Conservation (phyloP, 176 grass and related monocot species). For the Pontederia crassipes region DNA sequence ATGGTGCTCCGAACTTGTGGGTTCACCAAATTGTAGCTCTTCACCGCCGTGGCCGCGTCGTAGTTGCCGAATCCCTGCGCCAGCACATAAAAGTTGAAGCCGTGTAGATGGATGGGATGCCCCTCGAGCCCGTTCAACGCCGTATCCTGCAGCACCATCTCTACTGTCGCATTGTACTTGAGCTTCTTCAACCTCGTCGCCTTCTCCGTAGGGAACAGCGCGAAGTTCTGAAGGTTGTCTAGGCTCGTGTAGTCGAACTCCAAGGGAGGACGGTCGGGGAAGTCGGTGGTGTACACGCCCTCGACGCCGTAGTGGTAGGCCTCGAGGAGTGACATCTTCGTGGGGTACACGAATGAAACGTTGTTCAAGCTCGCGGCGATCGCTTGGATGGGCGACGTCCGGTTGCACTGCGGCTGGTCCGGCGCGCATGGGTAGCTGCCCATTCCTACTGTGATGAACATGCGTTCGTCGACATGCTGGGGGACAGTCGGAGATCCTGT, state of each 20-base stretch:
- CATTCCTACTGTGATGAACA: neutral
- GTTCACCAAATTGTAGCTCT: neutral
- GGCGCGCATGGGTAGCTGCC: neutral
- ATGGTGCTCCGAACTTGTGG: slow-evolving; percentile 18
- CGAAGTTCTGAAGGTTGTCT: neutral
- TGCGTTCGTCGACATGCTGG: neutral
- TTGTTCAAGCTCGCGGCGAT: too few relatives aligned
- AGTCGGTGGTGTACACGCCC: too few relatives aligned
- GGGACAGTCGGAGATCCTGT: neutral
- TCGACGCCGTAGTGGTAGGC: too few relatives aligned
- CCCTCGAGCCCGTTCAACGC: neutral
- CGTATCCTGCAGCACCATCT: slow-evolving; percentile 27
- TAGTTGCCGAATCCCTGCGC: slow-evolving; percentile 3
- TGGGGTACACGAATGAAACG: too few relatives aligned
- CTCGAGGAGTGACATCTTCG: too few relatives aligned
- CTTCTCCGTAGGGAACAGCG: slow-evolving; percentile 7
- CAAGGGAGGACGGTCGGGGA: neutral
- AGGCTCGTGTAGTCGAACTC: neutral
- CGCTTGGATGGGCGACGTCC: neutral
- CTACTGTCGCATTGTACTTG: slow-evolving; percentile 22
- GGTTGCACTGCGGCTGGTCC: neutral
- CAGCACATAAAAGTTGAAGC: slow-evolving; percentile 7
- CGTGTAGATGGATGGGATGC: slow-evolving; percentile 1
- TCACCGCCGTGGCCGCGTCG: neutral
- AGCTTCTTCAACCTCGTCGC: slow-evolving; percentile 13